Percentiles rank a stretch among this genome's conserved stretches.
Conservation (phyloP, 352 stramenopile genomes). For the Pythium dissotocum region DNA sequence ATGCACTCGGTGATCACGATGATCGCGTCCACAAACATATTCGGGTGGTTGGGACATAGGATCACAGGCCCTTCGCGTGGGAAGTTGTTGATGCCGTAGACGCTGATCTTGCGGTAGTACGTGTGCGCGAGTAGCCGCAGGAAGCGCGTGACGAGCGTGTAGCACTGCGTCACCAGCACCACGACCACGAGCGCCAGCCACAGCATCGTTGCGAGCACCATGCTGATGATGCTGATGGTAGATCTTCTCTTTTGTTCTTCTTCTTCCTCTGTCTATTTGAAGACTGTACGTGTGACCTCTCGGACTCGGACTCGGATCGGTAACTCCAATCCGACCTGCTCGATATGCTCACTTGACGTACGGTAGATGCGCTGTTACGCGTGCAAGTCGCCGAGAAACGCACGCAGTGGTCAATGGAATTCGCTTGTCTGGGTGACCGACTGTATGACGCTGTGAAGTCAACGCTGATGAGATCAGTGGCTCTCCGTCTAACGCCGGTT, state of each 20-base stretch:
- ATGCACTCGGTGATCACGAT: conserved; percentile 75
- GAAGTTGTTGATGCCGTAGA: conserved; percentile 81
- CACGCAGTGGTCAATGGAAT: background rate
- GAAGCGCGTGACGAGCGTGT: conserved; percentile 66
- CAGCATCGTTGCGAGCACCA: conserved; percentile 13
- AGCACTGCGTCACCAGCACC: conserved; percentile 55
- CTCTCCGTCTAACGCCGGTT: background rate
- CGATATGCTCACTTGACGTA: background rate
- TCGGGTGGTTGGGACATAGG: conserved; percentile 78
- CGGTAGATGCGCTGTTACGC: background rate
- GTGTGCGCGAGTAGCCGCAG: conserved; percentile 64
- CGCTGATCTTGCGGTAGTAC: conserved; percentile 80
- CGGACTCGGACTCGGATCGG: background rate
- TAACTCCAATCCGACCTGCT: background rate
- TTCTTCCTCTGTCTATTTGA: conserved; percentile 5
- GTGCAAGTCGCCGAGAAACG: conserved; percentile 8
- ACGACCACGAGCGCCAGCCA: conserved; percentile 49
- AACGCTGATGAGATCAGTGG: background rate
- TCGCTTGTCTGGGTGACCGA: background rate
- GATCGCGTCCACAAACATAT: conserved; percentile 80
- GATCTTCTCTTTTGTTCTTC: conserved; percentile 6
- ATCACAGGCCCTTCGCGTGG: conserved; percentile 76
- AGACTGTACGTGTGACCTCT: background rate
- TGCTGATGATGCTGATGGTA: background rate
- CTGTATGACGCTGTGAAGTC: background rate